Evolutionary conservation across 163 green algal genomes (phyloP).

Genomic region (Smithsoniella earleae): DNA sequence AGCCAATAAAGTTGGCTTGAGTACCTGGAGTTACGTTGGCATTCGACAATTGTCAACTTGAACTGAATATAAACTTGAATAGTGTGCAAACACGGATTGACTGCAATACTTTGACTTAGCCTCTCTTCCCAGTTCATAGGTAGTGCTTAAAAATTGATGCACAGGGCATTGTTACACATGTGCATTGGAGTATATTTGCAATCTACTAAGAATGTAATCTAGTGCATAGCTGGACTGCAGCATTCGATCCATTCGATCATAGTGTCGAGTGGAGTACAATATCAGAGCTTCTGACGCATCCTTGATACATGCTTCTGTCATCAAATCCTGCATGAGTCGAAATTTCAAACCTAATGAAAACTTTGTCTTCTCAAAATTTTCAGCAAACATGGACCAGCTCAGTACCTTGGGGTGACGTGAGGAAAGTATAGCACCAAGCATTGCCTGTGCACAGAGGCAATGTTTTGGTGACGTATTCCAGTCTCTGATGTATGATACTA

Average conservation of each 20-base stretch:
- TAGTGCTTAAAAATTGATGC: too few species aligned
- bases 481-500: conserved; percentile 58
- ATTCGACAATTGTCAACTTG: too few species aligned
- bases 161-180: background rate
- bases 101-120: background rate
- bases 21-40: too few species aligned
- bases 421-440: conserved; percentile 47
- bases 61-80: too few species aligned
- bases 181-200: background rate
- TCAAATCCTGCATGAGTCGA: background rate
- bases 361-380: background rate
- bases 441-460: conserved; percentile 50
- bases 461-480: conserved; percentile 75
- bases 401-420: background rate
- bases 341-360: background rate
- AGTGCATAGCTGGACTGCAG: conserved; percentile 68
- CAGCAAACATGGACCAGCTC: background rate
- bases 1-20: too few species aligned
- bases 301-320: conserved; percentile 40
- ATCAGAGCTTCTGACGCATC: conserved; percentile 62
- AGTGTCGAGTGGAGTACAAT: conserved; percentile 79
- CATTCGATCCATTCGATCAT: conserved; percentile 52
- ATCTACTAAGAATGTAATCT: conserved; percentile 67
- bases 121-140: too few species aligned
- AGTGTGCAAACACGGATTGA: background rate